phyloP scores from a whole-genome alignment of 139 green algal genomes.

The Chlorella sp. region DNA sequence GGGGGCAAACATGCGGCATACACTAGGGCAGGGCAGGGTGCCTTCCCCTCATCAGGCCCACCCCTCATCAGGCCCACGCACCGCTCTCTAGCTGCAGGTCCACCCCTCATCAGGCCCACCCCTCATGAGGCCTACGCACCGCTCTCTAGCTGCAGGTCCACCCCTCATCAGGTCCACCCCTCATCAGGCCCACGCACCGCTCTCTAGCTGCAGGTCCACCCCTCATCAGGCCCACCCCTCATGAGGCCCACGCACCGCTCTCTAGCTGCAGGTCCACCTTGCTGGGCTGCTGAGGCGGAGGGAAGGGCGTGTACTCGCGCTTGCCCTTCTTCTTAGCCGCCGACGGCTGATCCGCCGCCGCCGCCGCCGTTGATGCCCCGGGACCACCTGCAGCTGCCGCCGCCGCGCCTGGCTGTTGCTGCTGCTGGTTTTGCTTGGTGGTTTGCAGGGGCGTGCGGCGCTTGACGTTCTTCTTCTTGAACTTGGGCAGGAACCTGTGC shows the following conservation, averaged over 20 bases:
- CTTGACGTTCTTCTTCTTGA: slow-evolving; percentile 99
- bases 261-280: slow-evolving; percentile 91
- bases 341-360: background rate
- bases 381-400: no score
- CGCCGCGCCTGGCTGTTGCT: background rate
- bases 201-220: background rate
- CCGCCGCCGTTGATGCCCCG: background rate
- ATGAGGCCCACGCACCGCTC: slow-evolving; percentile 71
- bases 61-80: no score
- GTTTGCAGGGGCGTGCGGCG: slow-evolving; percentile 61
- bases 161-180: background rate
- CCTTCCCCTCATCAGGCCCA: no score
- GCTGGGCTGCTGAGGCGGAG: slow-evolving; percentile 81
- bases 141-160: background rate
- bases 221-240: background rate
- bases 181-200: background rate
- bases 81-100: background rate
- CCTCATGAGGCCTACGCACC: no score
- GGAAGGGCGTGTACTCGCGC: slow-evolving; percentile 94
- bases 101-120: background rate
- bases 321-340: slow-evolving; percentile 41
- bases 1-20: no score
- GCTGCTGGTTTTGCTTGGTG: slow-evolving; percentile 6
- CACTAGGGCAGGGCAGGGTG: no score
- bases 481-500: slow-evolving; percentile 94